Base-by-base conservation (phyloP, 2,329 filamentous ascomycete species). In the Elsinoe perseae region DNA sequence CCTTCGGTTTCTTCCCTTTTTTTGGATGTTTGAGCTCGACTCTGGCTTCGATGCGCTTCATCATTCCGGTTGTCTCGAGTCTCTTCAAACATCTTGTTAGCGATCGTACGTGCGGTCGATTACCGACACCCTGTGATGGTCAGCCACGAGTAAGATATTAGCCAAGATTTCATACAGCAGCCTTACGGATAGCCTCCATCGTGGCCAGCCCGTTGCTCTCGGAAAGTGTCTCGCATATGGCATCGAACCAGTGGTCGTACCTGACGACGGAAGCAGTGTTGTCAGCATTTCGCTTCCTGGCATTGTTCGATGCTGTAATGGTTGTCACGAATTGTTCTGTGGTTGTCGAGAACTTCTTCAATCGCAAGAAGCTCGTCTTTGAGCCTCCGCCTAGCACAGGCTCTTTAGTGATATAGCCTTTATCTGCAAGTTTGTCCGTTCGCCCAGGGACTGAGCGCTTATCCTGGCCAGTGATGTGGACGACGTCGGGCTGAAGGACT, bases 371-470 rank as follows among this genome's bases (percentile, higher is more conserved):
- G 65, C 80, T 84, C 0, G 81, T 84, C 44, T 77, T 75, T 4
- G 73, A 68, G 2, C 75, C 73, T 57, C 73, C 73, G 20, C 72
- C 69, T 27, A 78, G 71, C 16, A 80, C 72, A 7, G 69, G 64
- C 54, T 72, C 71, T 63, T 85, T 85, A 38, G 77, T 73, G 55
- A 85, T 84, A 64, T 85, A 84, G 0, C 82, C 82, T 61, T 80
- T 82, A 32, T 72, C 66, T 4, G 75, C 73, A 36, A 85, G 70
- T 2, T 71, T 67, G 59, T 83, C 79, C 2, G 82, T 85, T 36
- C 82, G 73, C 59, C 79, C 75, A 1, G 82, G 82, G 2, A 85
- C 77, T 1, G 82, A 85, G 44, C 82, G 75, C 64, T 84, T 85
- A 65, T 85, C 82, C 67, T 85, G 82, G 4, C 79, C 79, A 60